Evolutionary conservation across 2,329 filamentous ascomycete genomes (phyloP).

Genomic region (Xylaria sp.): DNA sequence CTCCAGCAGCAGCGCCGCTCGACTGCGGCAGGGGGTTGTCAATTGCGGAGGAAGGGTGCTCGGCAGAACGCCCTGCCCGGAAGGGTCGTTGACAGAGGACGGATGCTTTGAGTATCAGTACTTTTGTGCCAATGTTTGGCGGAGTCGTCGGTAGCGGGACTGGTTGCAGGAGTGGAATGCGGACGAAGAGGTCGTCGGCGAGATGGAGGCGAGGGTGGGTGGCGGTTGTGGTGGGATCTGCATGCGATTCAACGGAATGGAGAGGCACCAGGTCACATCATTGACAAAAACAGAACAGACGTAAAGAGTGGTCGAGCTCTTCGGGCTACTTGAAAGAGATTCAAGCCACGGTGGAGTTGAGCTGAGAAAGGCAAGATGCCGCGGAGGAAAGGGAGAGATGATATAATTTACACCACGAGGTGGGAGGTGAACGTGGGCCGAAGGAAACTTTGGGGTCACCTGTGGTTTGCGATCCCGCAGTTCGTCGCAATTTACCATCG

Average conservation of each 20-base stretch:
- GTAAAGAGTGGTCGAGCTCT: constrained; percentile 18
- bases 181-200: constrained; percentile 2
- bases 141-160: background rate
- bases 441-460: constrained; percentile 23
- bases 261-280: constrained; percentile 43
- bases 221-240: constrained; percentile 20
- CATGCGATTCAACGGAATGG: constrained; percentile 27
- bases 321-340: constrained; percentile 4
- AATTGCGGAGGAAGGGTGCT: constrained; percentile 1
- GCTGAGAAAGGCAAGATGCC: background rate
- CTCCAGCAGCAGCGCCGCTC: constrained; percentile 65
- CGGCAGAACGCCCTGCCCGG: constrained; percentile 1
- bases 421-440: constrained; percentile 1
- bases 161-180: constrained; percentile 10
- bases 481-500: constrained; percentile 32
- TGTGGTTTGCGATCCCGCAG: constrained; percentile 33
- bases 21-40: constrained; percentile 39
- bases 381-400: constrained; percentile 4
- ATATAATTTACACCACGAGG: constrained; percentile 17
- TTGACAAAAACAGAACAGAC: constrained; percentile 31
- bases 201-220: constrained; percentile 9
- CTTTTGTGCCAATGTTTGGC: background rate
- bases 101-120: background rate
- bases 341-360: constrained; percentile 19
- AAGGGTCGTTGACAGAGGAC: background rate